Conservation (phyloP, 202 grass and related monocot species). For the Cymbopogon flexuosus region DNA sequence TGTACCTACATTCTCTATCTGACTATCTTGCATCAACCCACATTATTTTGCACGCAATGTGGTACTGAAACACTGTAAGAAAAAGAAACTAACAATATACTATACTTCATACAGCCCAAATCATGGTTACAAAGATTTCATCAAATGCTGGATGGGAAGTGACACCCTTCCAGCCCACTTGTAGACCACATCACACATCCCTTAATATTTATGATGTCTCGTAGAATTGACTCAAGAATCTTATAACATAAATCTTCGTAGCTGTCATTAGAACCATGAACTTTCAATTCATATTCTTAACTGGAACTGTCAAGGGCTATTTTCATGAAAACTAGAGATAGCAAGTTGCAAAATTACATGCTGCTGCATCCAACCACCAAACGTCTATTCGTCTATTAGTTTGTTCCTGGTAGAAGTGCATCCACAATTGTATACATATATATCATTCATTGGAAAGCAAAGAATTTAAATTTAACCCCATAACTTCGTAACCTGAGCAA, state of each 20-base stretch:
- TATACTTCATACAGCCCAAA: too few relatives aligned
- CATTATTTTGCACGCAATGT: not conserved
- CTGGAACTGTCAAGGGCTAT: not conserved
- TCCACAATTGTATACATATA: not conserved
- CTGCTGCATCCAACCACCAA: not conserved
- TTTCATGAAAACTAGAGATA: not conserved
- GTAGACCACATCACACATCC: too few relatives aligned
- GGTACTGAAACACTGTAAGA: not conserved
- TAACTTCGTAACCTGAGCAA: not conserved
- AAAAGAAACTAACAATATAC: not conserved
- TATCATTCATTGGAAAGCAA: not conserved
- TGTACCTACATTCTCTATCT: too few relatives aligned
- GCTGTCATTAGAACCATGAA: not conserved
- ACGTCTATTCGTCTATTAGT: not conserved
- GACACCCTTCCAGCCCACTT: too few relatives aligned
- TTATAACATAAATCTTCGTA: not conserved
- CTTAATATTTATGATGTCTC: not conserved
- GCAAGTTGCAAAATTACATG: not conserved
- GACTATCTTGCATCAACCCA: not conserved
- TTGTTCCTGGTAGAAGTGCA: not conserved
- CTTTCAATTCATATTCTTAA: not conserved
- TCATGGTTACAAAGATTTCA: too few relatives aligned
- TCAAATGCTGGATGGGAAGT: too few relatives aligned
- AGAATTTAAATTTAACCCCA: not conserved
- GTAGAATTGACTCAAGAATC: not conserved